These are phyloP conservation scores for Coemansia sp. DNA, from an alignment of 192 early-diverging fungal species.

Conservation along the genomic window DNA sequence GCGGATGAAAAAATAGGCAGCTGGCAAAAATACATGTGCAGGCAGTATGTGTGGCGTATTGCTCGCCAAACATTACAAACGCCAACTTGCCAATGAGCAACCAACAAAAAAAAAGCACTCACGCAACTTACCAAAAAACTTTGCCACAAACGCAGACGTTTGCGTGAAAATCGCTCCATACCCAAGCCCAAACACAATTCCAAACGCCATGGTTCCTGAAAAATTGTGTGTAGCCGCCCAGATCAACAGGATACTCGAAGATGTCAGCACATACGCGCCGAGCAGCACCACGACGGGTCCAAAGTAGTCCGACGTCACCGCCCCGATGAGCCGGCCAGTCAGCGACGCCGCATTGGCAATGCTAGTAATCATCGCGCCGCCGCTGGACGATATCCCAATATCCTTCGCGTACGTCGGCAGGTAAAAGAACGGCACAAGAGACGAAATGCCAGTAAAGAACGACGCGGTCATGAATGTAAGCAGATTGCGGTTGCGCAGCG, in stretches of 20 bases:
- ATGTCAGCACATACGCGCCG: constrained; percentile 30
- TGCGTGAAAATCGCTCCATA: constrained; percentile 53
- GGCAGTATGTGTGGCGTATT: too few species aligned
- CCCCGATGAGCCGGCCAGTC: constrained; percentile 26
- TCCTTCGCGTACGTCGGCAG: constrained; percentile 44
- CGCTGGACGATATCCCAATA: constrained; percentile 30
- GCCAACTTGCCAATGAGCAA: too few species aligned
- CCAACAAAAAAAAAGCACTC: background rate
- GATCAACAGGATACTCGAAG: constrained; percentile 28
- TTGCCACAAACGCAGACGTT: constrained; percentile 47
- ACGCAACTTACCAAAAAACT: constrained; percentile 41
- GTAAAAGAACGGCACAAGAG: constrained; percentile 50
- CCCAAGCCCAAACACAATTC: constrained; percentile 49
- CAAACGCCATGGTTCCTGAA: constrained; percentile 51
- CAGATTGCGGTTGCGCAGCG: constrained; percentile 20
- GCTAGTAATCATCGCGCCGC: constrained; percentile 38
- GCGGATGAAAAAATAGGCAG: too few species aligned
- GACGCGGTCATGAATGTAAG: constrained; percentile 24
- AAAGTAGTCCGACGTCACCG: constrained; percentile 32
- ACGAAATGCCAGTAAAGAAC: constrained; percentile 42
- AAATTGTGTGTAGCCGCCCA: constrained; percentile 40
- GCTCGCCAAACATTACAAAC: background rate
- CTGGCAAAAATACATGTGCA: too few species aligned
- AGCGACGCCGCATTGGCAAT: constrained; percentile 47
- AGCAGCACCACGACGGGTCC: constrained; percentile 32